Base-by-base conservation (phyloP, 139 green algal species). In the Tetraselmis chui region DNA sequence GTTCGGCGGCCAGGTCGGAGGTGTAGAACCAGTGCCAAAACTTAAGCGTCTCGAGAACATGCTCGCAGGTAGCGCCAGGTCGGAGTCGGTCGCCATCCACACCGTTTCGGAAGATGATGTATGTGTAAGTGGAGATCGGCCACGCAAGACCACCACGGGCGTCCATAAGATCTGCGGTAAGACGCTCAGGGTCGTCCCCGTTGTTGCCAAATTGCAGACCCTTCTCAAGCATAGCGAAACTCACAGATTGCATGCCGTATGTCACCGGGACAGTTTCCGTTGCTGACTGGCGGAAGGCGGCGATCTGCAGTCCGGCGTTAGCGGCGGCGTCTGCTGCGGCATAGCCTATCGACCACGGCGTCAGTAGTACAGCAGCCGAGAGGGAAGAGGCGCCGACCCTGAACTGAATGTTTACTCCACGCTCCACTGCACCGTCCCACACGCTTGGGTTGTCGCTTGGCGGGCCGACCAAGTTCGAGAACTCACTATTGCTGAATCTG, bases 21-120 rank as follows among this genome's bases (percentile, higher is more conserved):
- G 74, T 77, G 18, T 77, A 77, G 5, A 77, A 23, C 74, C 74
- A 77, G 74, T 77, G 18, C 74, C 74, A 77, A 25, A 31, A 77
- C 26, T 77, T 77, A 2, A 77, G 26, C 2, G 74, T 28, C 74
- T 77, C 74, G 5, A 22, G 2, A 25, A 28, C 2, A 25, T 29
- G 74, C 74, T 28, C 74, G 74, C 74, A 77, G 74, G 25, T 29
- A 25, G 25, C 74, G 45, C 45, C 45, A 5, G 45, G 45, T 67
- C 45, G 45, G 11, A 67, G 18, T 5, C 45, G 45, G 28, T 31
- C 25, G 23, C 25, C 74, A 29, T 23, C 74, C 5, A 29, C 28
- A 25, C n/a, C 74, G 26, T 77, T 77, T 28, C 74, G 74, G 26
- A 77, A 31, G 2, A 77, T 29, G 5, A 77, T 2, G 74, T 77